Conservation (phyloP, 805 yeast genomes). For the Candida pseudofarinosa region DNA sequence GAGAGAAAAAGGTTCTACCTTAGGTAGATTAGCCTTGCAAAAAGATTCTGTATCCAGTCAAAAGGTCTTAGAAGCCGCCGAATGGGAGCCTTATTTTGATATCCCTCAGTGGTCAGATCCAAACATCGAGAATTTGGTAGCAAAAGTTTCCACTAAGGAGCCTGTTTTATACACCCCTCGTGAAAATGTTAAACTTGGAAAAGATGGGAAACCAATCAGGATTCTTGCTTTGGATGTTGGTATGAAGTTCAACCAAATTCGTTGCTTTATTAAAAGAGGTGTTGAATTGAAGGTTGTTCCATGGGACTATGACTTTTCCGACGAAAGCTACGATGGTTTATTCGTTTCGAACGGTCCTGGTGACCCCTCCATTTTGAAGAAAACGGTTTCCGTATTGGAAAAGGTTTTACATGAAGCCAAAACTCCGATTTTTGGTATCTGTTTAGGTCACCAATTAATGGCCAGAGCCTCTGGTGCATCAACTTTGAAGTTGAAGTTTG, state of each 20-base stretch:
- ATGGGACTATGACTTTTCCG: constrained; percentile 82
- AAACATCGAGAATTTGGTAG: constrained; percentile 85
- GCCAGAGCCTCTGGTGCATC: constrained; percentile 95
- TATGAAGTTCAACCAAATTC: constrained; percentile 95
- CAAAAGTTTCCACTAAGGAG: constrained; percentile 75
- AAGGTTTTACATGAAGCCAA: constrained; percentile 57
- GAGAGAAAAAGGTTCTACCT: constrained; percentile 87
- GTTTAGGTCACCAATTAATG: constrained; percentile 95
- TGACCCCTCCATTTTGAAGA: constrained; percentile 86
- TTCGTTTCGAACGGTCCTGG: constrained; percentile 99
- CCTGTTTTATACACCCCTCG: constrained; percentile 78
- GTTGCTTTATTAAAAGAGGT: constrained; percentile 95
- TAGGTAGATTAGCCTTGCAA: constrained; percentile 81
- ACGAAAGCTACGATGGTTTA: constrained; percentile 87
- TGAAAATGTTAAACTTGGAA: constrained; percentile 47
- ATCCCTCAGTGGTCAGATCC: constrained; percentile 93
- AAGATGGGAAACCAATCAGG: constrained; percentile 72
- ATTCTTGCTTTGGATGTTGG: constrained; percentile 95
- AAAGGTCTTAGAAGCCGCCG: constrained; percentile 24
- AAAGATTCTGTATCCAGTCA: constrained; percentile 29
- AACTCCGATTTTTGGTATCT: constrained; percentile 95
- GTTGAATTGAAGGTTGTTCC: constrained; percentile 95
- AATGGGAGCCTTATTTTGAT: constrained; percentile 62
- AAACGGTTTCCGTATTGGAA: constrained; percentile 57
- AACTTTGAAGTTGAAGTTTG: constrained; percentile 88